phyloP scores from a whole-genome alignment of 108 stramenopile species.

The Nitzschia sp. region DNA sequence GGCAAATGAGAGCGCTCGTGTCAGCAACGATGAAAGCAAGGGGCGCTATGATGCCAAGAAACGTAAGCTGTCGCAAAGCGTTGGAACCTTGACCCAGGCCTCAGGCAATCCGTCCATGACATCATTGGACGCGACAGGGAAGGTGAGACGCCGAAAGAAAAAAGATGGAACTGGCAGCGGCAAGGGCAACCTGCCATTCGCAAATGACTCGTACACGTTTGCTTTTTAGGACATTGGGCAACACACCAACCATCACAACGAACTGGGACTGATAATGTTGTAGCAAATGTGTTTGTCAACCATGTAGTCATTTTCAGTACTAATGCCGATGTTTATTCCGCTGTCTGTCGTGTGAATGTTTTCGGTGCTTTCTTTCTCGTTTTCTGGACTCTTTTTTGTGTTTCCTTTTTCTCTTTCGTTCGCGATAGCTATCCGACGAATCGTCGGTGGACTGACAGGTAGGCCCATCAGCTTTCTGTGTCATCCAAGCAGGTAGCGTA shows the following conservation, averaged over 20 bases:
- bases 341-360: neutral
- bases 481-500: constrained; percentile 45
- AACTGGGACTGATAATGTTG: neutral
- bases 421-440: neutral
- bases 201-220: constrained; percentile 12
- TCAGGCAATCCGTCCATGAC: too few relatives aligned
- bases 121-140: neutral
- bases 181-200: neutral
- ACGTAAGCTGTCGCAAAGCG: too few relatives aligned
- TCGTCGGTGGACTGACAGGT: constrained; percentile 12
- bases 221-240: neutral
- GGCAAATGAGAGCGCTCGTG: too few relatives aligned
- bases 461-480: constrained; percentile 8
- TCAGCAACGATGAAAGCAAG: too few relatives aligned
- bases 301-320: neutral
- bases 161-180: too few relatives aligned
- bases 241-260: neutral
- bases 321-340: neutral
- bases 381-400: constrained; percentile 14
- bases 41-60: too few relatives aligned
- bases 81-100: too few relatives aligned
- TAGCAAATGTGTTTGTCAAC: neutral
- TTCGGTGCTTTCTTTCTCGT: constrained; percentile 19
- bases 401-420: constrained; percentile 26
- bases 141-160: constrained; percentile 28